These are phyloP conservation scores for Leccinum broughii DNA, from an alignment of 768 basidiomycete species.

Conservation along the genomic window DNA sequence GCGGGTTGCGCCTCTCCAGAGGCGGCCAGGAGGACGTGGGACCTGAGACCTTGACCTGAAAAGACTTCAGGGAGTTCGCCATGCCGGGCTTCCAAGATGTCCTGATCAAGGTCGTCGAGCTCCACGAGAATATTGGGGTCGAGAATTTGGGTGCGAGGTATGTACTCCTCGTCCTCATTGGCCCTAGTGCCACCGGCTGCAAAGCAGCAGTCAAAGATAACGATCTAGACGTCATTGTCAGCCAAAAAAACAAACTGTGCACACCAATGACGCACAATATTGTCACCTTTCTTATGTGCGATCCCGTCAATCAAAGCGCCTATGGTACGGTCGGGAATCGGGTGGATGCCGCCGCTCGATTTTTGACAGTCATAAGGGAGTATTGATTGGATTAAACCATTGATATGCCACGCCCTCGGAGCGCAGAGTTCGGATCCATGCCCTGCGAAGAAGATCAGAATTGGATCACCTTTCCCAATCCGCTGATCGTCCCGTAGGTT, in stretches of 20 bases:
- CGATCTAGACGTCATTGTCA: conserved; percentile 31
- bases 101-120: conserved; percentile 24
- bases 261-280: conserved; percentile 37
- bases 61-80: conserved; percentile 21
- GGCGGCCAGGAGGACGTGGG: conserved; percentile 45
- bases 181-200: conserved; percentile 39
- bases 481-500: conserved; percentile 27
- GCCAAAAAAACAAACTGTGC: background rate
- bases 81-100: conserved; percentile 23
- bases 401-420: conserved; percentile 27
- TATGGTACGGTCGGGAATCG: conserved; percentile 47
- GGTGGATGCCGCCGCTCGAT: conserved; percentile 16
- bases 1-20: conserved; percentile 40
- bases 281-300: conserved; percentile 41
- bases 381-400: conserved; percentile 28
- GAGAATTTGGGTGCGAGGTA: conserved; percentile 9
- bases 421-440: conserved; percentile 39
- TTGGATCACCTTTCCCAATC: conserved; percentile 31
- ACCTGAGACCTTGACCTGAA: conserved; percentile 29
- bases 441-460: conserved; percentile 46
- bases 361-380: conserved; percentile 36
- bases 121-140: background rate
- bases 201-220: conserved; percentile 49
- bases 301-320: conserved; percentile 38
- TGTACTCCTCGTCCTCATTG: background rate